These are phyloP conservation scores for Cytospora schulzeri DNA, from an alignment of 2,329 filamentous ascomycete genomes.

Conservation along the genomic window DNA sequence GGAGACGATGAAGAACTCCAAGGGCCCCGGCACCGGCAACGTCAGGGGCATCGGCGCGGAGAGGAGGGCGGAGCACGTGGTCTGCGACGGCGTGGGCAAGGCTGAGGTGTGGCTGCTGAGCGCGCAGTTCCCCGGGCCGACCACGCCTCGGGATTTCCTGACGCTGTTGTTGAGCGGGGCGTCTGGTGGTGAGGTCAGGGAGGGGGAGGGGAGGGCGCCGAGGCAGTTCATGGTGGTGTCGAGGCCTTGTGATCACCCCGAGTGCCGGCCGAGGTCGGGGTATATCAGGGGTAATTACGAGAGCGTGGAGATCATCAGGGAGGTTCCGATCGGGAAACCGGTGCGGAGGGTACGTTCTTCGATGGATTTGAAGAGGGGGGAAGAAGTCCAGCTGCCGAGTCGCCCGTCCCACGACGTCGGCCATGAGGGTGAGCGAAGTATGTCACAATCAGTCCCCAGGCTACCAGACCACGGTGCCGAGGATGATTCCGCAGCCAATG, in stretches of 20 bases:
- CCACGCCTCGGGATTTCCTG: slow-evolving; percentile 85
- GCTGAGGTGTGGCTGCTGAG: slow-evolving; percentile 82
- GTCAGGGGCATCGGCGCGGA: slow-evolving; percentile 87
- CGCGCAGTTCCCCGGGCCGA: slow-evolving; percentile 87
- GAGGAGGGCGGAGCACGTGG: slow-evolving; percentile 65
- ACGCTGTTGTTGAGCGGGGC: slow-evolving; percentile 67
- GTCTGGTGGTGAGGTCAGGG: slow-evolving; percentile 28
- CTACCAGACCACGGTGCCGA: slow-evolving; percentile 17
- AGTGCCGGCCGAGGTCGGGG: slow-evolving; percentile 68
- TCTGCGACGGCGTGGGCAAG: slow-evolving; percentile 60
- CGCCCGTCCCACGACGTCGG: slow-evolving; percentile 31
- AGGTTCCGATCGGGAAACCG: slow-evolving; percentile 64
- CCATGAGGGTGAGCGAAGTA: slow-evolving; percentile 41
- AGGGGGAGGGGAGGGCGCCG: slow-evolving; percentile 49
- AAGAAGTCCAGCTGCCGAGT: slow-evolving; percentile 35
- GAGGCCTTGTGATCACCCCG: slow-evolving; percentile 77
- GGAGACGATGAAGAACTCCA: slow-evolving; percentile 59
- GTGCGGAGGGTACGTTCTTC: slow-evolving; percentile 48
- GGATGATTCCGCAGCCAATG: slow-evolving; percentile 12
- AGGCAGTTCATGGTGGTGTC: slow-evolving; percentile 86
- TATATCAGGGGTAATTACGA: slow-evolving; percentile 87
- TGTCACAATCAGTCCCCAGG: slow-evolving; percentile 16
- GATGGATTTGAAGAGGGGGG: slow-evolving; percentile 43
- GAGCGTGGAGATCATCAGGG: slow-evolving; percentile 86
- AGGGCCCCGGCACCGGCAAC: slow-evolving; percentile 72